Evolutionary conservation across 345 rosid genomes (phyloP), one percentile per base, ranked within the genome.

Genomic region (Syzygium oleosum): DNA sequence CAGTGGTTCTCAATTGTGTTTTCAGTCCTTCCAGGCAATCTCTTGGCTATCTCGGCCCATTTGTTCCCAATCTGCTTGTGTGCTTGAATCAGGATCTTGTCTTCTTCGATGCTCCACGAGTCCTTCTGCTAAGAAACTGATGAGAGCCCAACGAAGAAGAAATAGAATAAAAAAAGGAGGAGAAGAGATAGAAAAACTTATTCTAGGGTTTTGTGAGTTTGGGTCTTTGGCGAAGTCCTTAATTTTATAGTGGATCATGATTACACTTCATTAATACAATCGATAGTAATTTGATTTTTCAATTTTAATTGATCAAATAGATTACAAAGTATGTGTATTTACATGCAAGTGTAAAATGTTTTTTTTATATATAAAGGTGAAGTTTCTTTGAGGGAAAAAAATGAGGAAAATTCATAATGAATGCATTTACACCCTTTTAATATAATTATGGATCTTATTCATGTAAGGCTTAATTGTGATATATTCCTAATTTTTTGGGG

Each of bases 21-120:
- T 16, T 87, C 86, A 4, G 89, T 84, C 84, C 89, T 59, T 14
- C 65, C 84, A 31, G 65, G 84, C 59, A 87, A 22, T 38, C 19
- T 46, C 61, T 52, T 61, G 11, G 89, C 61, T 38, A 87, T 87
- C 59, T 84, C 84, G 2, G 86, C 86, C 89, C 89, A 84, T 34
- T 51, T 84, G 84, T n/a, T 87, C 19, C 86, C 84, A 15, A 87
- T 12, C 7, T 51, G 34, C 7, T 59, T 51, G 52, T 84, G 86
- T 34, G 61, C 56, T 27, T 63, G 51, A 51, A 84, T 38, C 83
- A 63, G 83, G 2, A 84, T 84, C 52, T 41, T 68, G 15, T 87
- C 89, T 51, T 84, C 89, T 22, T 61, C 84, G 2, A 46, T 54
- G 51, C 63, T 87, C 84, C 89, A 87, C 9, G 16, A 86, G 12